A percentile compares a stretch with the other conserved stretches of the same genome.
Conservation (phyloP, 2,329 filamentous ascomycete species). For the Lithohypha guttulata region DNA sequence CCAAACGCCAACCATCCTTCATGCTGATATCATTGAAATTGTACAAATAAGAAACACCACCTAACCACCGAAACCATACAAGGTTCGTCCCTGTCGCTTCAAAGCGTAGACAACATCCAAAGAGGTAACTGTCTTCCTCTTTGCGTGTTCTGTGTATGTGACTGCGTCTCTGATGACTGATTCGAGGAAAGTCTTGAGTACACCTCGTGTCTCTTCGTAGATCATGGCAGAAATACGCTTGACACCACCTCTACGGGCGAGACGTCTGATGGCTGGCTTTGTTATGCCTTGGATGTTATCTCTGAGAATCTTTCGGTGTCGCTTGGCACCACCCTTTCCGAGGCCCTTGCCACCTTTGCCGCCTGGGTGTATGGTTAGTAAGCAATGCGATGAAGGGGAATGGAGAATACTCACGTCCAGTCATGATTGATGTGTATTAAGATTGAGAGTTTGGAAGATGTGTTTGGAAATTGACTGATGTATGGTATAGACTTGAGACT, state of each 20-base stretch:
- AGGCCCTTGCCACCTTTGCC: constrained; percentile 46
- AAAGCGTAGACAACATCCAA: constrained; percentile 58
- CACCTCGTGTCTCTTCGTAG: constrained; percentile 70
- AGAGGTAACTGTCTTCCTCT: constrained; percentile 68
- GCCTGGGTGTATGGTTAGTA: constrained; percentile 49
- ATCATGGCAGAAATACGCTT: constrained; percentile 82
- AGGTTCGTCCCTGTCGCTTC: constrained; percentile 60
- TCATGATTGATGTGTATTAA: constrained; percentile 43
- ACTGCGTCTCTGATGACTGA: constrained; percentile 64
- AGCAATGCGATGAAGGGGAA: constrained; percentile 20
- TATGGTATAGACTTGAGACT: too few relatives aligned
- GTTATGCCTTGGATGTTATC: constrained; percentile 48
- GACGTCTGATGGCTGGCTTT: constrained; percentile 45
- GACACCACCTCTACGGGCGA: constrained; percentile 44
- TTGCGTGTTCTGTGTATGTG: constrained; percentile 71
- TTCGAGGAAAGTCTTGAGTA: constrained; percentile 59
- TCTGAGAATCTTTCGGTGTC: constrained; percentile 69
- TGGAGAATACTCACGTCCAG: constrained; percentile 41
- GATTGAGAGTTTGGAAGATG: constrained; percentile 12
- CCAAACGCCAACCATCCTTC: too few relatives aligned
- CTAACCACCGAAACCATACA: constrained; percentile 73
- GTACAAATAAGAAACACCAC: constrained; percentile 1
- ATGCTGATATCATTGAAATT: too few relatives aligned
- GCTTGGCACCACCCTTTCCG: constrained; percentile 72
- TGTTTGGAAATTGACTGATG: too few relatives aligned